Base-by-base conservation (phyloP, 306 rosid genomes). In the Ochetophila trinervis region DNA sequence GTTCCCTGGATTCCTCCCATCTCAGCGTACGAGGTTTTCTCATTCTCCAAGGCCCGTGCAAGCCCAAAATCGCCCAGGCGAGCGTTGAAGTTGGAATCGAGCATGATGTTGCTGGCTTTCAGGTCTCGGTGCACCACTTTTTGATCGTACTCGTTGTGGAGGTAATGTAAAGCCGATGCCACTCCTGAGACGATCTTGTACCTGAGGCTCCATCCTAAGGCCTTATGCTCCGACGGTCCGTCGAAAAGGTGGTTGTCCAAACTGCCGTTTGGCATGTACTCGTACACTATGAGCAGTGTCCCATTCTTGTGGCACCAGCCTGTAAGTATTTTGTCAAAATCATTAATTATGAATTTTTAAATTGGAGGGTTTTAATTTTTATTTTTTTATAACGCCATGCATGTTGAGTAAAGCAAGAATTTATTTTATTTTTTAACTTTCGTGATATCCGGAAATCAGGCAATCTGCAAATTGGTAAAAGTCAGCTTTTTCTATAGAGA, bases 231-330 rank as follows among this genome's bases (percentile, higher is more conserved):
- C 22, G 72, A 71, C 22, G 72, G 72, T 60, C 74, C 84, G 11
- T 77, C 62, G 62, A 89, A 89, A 10, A 88, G 84, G 76, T 88
- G 96, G 27, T 62, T 77, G 80, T 89, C 96, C 59, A 89, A 58
- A 63, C 96, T 89, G 1, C 96, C 96, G 57, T 89, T 89, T 0
- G 96, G 96, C 96, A 89, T 89, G 88, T 71, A 86, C 15, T 86
- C 92, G 65, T 89, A 89, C 16, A 89, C 96, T 12, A 89, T 67
- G 20, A 89, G 80, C 63, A 89, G 70, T 56, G 83, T 64, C 32
- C 78, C 92, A 1, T 80, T 88, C 63, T 78, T 76, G 81, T 88
- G 88, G 53, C 91, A 88, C 91, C 91, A 86, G 32, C 96, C 96
- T 81, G 82, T 71, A 40, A 22, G 63, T 45, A 3, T 57, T 22